phyloP scores from a whole-genome alignment of 805 yeast genomes.

The Hagleromyces aurorensis region DNA sequence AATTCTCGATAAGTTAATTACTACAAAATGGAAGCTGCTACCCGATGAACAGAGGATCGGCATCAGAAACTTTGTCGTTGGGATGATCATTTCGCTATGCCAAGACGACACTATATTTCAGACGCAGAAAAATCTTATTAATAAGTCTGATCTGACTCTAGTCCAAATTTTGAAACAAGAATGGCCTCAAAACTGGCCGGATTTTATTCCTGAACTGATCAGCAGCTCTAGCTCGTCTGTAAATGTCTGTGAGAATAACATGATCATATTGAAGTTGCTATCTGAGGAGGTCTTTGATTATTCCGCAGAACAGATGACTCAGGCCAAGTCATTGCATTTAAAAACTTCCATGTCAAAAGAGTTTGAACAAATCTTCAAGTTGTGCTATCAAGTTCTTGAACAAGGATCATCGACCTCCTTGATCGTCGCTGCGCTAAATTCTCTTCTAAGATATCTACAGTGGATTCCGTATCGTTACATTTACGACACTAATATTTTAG shows the following conservation, averaged over 20 bases:
- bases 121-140: conserved; percentile 72
- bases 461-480: conserved; percentile 93
- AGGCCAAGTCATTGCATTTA: conserved; percentile 79
- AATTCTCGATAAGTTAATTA: conserved; percentile 81
- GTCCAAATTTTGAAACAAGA: conserved; percentile 95
- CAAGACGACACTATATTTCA: conserved; percentile 69
- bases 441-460: conserved; percentile 75
- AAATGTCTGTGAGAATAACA: conserved; percentile 95
- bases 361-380: conserved; percentile 85
- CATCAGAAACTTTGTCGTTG: conserved; percentile 86
- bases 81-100: conserved; percentile 88
- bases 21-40: conserved; percentile 87
- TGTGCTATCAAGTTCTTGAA: conserved; percentile 89
- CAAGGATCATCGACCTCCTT: conserved; percentile 80
- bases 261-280: conserved; percentile 80
- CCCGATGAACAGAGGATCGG: conserved; percentile 87
- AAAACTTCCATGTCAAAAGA: conserved; percentile 82
- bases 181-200: conserved; percentile 99
- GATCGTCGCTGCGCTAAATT: conserved; percentile 74
- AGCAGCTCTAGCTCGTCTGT: conserved; percentile 74
- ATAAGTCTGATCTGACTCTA: conserved; percentile 86
- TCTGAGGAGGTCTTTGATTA: conserved; percentile 95
- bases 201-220: conserved; percentile 88
- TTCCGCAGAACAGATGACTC: conserved; percentile 94
- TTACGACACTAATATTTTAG: conserved; percentile 78